phyloP scores from a whole-genome alignment of 208 protist species.

The Entamoeba invadens region DNA sequence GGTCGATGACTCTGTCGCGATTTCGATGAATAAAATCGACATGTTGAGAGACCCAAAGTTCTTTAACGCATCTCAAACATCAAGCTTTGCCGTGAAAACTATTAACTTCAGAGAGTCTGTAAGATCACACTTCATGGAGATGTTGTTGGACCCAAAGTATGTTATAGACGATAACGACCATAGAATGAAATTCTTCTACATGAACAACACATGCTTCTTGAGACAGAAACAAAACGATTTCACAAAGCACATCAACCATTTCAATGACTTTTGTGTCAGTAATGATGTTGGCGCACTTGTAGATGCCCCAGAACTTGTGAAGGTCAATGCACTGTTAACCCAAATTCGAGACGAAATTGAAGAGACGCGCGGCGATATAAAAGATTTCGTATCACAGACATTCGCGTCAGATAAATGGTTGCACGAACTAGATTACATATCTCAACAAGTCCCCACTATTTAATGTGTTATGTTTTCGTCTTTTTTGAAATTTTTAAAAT shows the following conservation, averaged over 20 bases:
- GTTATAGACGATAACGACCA: not conserved
- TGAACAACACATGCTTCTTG: not conserved
- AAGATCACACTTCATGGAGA: not conserved
- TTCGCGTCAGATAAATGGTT: not conserved
- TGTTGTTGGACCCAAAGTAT: not conserved
- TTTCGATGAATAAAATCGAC: not conserved
- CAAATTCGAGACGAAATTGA: not conserved
- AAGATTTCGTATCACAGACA: not conserved
- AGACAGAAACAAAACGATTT: not conserved
- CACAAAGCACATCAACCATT: not conserved
- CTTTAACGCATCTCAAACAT: not conserved
- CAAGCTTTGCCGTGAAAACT: not conserved
- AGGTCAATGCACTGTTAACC: not conserved
- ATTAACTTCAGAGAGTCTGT: not conserved
- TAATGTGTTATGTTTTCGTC: too few species aligned
- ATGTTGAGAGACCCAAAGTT: not conserved
- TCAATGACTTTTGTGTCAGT: not conserved
- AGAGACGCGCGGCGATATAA: not conserved
- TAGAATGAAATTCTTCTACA: not conserved
- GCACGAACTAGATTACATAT: not conserved
- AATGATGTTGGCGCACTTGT: not conserved
- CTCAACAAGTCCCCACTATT: too few species aligned
- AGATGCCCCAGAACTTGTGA: not conserved
- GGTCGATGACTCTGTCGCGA: not conserved
- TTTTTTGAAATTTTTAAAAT: too few species aligned